Base-by-base conservation (phyloP, 2,329 filamentous ascomycete genomes). In the Xylaria sp. region DNA sequence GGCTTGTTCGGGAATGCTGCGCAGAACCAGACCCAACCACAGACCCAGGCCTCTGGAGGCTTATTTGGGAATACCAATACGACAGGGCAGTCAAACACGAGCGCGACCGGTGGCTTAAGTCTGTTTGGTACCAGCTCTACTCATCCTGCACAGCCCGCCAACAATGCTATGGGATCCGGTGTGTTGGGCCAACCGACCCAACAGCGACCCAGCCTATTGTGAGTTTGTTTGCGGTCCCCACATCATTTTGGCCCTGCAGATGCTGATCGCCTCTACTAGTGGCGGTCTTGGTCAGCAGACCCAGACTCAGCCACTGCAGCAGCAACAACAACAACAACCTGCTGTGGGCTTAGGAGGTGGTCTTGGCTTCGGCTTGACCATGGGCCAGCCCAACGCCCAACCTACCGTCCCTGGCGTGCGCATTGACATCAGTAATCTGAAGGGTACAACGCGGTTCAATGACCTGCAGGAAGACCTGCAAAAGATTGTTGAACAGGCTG, bases 361-460 rank as follows among this genome's bases (percentile, higher is more conserved):
- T 13, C 65, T 74, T 21, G 70, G 72, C 23, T 64, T 73, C 21
- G 76, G 76, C 33, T 66, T 80, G 23, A 79, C 76, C 31, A 80
- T 86, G 74, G 83, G 83, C 58, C 83, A 84, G 67, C 76, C 79
- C 64, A 71, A 70, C 55, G 79, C 81, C 52, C 82, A 85, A 66
- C 83, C 85, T 67, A 82, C 80, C 13, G 83, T 88, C 15, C 87
- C 89, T 0, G 91, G 90, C 17, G 90, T 92, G 17, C 89, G 90
- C 71, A 90, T 96, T 70, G 91, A 95, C 75, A 78, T 91, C 54
- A 86, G 86, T 69, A 91, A 91, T 72, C 81, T 98, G 62, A 87
- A 92, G 54, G 90, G 90, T 15, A 96, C 93, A 0, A 97, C 93
- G 3, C 91, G 95, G 64, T 97, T 95, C 80, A 92, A 93, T 73